These are phyloP conservation scores for Tolypocladium ovalisporum DNA, from an alignment of 2,329 filamentous ascomycete genomes.

Conservation along the genomic window DNA sequence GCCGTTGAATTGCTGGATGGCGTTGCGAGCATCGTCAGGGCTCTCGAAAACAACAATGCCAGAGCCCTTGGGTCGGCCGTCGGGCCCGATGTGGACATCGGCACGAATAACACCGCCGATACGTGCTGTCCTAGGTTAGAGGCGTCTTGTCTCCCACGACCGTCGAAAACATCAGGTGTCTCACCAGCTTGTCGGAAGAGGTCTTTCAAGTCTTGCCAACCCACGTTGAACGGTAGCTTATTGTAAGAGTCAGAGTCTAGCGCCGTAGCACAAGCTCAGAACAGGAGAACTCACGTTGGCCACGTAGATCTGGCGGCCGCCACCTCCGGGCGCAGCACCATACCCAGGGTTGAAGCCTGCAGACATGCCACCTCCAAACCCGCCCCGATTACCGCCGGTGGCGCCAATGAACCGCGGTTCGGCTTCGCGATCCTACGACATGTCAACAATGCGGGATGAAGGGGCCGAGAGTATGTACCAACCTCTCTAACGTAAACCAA, in stretches of 20 bases:
- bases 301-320: conserved; percentile 87
- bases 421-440: conserved; percentile 78
- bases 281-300: conserved; percentile 79
- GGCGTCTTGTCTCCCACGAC: conserved; percentile 3
- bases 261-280: background rate
- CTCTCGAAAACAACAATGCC: conserved; percentile 96
- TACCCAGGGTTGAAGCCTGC: conserved; percentile 48
- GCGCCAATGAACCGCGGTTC: conserved; percentile 90
- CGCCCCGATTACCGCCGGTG: conserved; percentile 50
- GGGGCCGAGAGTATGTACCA: conserved; percentile 20
- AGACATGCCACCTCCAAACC: conserved; percentile 43
- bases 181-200: conserved; percentile 95
- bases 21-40: conserved; percentile 86
- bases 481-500: conserved; percentile 98
- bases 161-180: conserved; percentile 22
- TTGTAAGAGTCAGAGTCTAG: conserved; percentile 6
- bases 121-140: conserved; percentile 25
- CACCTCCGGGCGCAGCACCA: conserved; percentile 32
- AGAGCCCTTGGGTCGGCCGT: conserved; percentile 90
- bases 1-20: conserved; percentile 95
- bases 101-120: conserved; percentile 81
- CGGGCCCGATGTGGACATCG: conserved; percentile 85
- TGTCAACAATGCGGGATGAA: background rate
- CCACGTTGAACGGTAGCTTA: conserved; percentile 92
- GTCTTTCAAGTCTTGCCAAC: conserved; percentile 98